Percentiles rank a stretch among this genome's conserved stretches.
These are phyloP conservation scores for Apiotrichum siamense DNA, from an alignment of 1,284 basidiomycete genomes.

Conservation along the genomic window DNA sequence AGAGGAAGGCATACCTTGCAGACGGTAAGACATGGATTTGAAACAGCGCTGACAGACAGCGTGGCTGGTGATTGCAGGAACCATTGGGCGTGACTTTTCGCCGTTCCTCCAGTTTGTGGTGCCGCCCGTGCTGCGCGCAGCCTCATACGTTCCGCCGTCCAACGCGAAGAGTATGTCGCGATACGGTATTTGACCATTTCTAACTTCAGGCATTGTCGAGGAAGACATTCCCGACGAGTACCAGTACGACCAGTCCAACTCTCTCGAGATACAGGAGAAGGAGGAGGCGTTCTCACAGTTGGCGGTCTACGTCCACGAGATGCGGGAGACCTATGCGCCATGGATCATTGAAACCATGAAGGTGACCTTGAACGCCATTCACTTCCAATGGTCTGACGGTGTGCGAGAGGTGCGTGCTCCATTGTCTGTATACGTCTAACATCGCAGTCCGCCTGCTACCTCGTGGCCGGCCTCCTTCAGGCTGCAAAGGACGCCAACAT, in stretches of 20 bases:
- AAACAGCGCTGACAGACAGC: slow-evolving; percentile 2
- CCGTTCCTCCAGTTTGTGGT: slow-evolving; percentile 76
- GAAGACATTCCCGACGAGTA: slow-evolving; percentile 49
- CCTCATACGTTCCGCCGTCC: slow-evolving; percentile 52
- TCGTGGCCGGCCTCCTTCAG: slow-evolving; percentile 64
- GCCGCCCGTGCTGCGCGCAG: slow-evolving; percentile 66
- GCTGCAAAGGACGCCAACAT: slow-evolving; percentile 60
- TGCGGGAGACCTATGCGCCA: slow-evolving; percentile 63
- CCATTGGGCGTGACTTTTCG: slow-evolving; percentile 67
- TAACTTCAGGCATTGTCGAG: slow-evolving; percentile 47
- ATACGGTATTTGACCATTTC: slow-evolving; percentile 2
- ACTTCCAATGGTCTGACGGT: slow-evolving; percentile 73
- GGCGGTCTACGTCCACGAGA: slow-evolving; percentile 67
- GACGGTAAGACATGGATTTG: slow-evolving; percentile 27
- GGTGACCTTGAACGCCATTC: slow-evolving; percentile 62
- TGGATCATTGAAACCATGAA: slow-evolving; percentile 65
- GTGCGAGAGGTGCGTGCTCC: slow-evolving; percentile 58
- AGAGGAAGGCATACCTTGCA: slow-evolving; percentile 24
- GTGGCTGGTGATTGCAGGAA: slow-evolving; percentile 5
- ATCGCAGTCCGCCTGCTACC: slow-evolving; percentile 24
- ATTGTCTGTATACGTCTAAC: neutral
- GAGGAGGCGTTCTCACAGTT: slow-evolving; percentile 75
- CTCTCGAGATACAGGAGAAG: slow-evolving; percentile 75
- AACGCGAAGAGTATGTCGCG: neutral
- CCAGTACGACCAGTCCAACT: slow-evolving; percentile 45